Base-by-base conservation (phyloP, 805 yeast genomes). In the Candida montana region DNA sequence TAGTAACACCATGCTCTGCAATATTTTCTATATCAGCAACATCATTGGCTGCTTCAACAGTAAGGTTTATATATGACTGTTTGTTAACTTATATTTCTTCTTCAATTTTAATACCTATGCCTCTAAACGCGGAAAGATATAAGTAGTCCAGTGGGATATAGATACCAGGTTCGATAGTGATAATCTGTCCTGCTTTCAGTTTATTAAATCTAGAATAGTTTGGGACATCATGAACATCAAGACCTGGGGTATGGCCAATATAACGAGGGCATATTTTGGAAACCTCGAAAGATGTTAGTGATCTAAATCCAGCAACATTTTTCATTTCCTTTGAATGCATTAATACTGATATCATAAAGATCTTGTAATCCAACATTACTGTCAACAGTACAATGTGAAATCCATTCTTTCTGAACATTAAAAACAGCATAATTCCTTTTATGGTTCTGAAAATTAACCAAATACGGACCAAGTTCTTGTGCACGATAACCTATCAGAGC, bases 401-500 rank as follows among this genome's bases (percentile, higher is more conserved):
- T 88, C 56, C 95, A 85, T 40, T 74, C 65, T 57, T 81, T 83
- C 53, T 93, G 86, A 15, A 88, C 95, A 50, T 79, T 79, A 35
- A 93, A 65, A 5, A 93, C 96, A 2, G 91, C 95, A 52, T 87
- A 93, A 64, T 46, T 91, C 98, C 39, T 72, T 73, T 61, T 93
- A 99, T 3, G 95, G 79, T 9, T 68, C 75, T 2, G 84, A 64
- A 59, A 93, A 93, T 37, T 64, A 66, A 2, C 95, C 87, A 30
- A 74, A 74, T 36, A 80, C 82, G 5, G 99, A 99, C 97, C 98
- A 93, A 0, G 97, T 83, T 49, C 99, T 74, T 2, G 98, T 1
- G 97, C 81, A 57, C 95, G 81, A 62, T 93, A 93, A 1, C 97
- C 97, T 77, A 49, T 87, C 95, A 62, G 97, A 89, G 1, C 99